Conservation (phyloP, 345 rosid species). For the Gossypium sturtianum region DNA sequence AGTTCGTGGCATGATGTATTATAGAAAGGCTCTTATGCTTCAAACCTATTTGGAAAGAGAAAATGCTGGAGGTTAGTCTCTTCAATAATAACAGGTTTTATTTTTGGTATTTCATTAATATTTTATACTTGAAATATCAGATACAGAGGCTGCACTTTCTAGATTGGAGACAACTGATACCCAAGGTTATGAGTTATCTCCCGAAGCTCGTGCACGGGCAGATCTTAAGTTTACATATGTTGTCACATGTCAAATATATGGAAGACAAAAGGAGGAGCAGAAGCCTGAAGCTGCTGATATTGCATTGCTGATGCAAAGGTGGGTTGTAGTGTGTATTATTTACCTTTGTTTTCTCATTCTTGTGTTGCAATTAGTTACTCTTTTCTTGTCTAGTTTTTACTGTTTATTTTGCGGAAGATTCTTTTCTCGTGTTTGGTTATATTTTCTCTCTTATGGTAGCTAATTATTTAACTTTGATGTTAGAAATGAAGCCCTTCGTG, state of each 20-base stretch:
- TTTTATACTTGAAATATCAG: slow-evolving; percentile 38
- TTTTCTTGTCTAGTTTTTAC: slow-evolving; percentile 5
- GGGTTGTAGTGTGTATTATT: slow-evolving; percentile 11
- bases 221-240: slow-evolving; percentile 92
- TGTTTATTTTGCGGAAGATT: neutral
- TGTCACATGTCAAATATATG: slow-evolving; percentile 95
- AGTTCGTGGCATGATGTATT: slow-evolving; percentile 99
- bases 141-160: slow-evolving; percentile 52
- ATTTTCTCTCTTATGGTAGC: slow-evolving; percentile 4
- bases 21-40: slow-evolving; percentile 96
- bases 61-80: slow-evolving; percentile 53
- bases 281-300: slow-evolving; percentile 92
- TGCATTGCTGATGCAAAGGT: slow-evolving; percentile 94
- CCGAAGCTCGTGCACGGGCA: slow-evolving; percentile 83
- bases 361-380: neutral
- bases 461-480: slow-evolving; percentile 18
- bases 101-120: slow-evolving; percentile 9
- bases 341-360: neutral
- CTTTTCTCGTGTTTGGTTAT: neutral
- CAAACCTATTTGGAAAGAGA: slow-evolving; percentile 76
- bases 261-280: slow-evolving; percentile 91
- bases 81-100: slow-evolving; percentile 13
- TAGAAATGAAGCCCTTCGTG: slow-evolving; percentile 98
- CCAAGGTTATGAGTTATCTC: slow-evolving; percentile 85
- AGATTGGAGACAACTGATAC: slow-evolving; percentile 48